These are phyloP conservation scores for Eucalyptus erythrocorys DNA, from an alignment of 345 rosid genomes.

Conservation along the genomic window DNA sequence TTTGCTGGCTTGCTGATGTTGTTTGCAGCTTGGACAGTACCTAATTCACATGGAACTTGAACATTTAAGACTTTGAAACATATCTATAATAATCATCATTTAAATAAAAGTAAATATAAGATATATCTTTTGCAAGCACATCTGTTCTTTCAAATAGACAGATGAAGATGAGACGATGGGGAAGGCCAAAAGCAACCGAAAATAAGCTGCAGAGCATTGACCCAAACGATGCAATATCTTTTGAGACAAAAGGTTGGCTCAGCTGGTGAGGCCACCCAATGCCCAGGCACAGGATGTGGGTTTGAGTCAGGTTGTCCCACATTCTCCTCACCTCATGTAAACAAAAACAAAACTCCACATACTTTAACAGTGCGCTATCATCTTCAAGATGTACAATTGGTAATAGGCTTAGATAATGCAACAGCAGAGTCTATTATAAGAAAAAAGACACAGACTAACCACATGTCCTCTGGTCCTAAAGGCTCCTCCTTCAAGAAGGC, in stretches of 20 bases:
- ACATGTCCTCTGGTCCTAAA: conserved; percentile 75
- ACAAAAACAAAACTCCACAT: neutral
- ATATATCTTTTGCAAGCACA: neutral
- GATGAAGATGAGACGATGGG: neutral
- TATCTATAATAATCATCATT: neutral
- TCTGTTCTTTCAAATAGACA: neutral
- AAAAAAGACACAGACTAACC: conserved; percentile 20
- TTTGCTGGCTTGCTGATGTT: conserved; percentile 52
- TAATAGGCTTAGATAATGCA: neutral
- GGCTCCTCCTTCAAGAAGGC: conserved; percentile 72
- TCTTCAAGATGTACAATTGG: neutral
- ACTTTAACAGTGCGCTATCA: neutral
- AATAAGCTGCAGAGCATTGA: neutral
- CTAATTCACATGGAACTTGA: conserved; percentile 4
- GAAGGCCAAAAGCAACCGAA: neutral
- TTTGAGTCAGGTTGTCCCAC: neutral
- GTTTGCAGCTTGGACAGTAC: conserved; percentile 62
- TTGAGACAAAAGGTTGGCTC: neutral
- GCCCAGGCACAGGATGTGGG: neutral
- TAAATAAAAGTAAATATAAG: neutral
- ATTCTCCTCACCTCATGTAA: neutral
- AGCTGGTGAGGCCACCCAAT: neutral
- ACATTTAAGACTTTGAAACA: neutral
- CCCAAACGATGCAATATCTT: neutral
- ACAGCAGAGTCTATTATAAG: neutral